Evolutionary conservation across 768 basidiomycete species (phyloP), one percentile per base, ranked within the genome.

Genomic region (Auriculariales sp.): DNA sequence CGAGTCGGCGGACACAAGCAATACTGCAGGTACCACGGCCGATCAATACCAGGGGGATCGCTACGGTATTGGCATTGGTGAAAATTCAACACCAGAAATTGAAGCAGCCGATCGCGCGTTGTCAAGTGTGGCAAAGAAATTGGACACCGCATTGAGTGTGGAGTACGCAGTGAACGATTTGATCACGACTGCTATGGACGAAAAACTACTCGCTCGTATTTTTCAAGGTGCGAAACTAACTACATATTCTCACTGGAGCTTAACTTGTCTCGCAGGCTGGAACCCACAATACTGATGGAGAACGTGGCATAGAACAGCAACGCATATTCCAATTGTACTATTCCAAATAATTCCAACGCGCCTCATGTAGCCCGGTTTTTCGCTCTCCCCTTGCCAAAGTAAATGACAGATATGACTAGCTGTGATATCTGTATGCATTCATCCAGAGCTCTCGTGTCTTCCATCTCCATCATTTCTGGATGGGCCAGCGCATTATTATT

Each of bases 81-180:
- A 81, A 66, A 70, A 64, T 24, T 80, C 79, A 58, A 77, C 78
- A 11, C 69, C 75, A 0, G 83, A 79, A 4, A 81, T 86, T 51
- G 90, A 95, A 60, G 81, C 84, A 12, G 94, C 94, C 1, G 92
- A 94, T 62, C 79, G 91, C 29, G 92, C 93, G 0, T 67, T 99
- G 54, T 76, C 68, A 30, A 75, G 79, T 29, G 91, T 98, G 31
- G 70, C 78, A 10, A 71, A 78, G 49, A 98, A 98, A 64, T 71
- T 99, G 34, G 79, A 88, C 60, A 82, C 81, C 59, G 72, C 78
- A 3, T 70, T 97, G 53, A 93, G 89, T 58, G 86, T 94, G 24
- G 87, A 94, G 61, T 92, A 88, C 57, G 87, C 83, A 4, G 89
- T 99, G 53, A 95, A 94, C 66, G 83, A 89, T 62, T 75, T 98